Percentiles rank a stretch among this genome's conserved stretches.
Conservation (phyloP, 495 filamentous ascomycete genomes). For the Aspergillus cavernicola region DNA sequence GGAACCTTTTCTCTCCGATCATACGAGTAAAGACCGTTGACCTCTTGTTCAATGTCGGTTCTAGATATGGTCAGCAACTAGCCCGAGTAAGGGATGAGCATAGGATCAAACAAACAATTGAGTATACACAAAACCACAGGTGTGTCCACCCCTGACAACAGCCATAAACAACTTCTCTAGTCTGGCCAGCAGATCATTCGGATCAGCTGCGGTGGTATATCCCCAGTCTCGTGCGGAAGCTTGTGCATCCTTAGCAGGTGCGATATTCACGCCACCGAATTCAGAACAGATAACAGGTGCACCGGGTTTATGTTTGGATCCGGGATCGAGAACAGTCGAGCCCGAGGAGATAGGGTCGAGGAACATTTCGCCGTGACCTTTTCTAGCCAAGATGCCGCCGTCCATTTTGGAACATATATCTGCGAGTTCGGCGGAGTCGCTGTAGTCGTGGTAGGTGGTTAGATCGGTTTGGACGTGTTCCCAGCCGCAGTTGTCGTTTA, state of each 20-base stretch:
- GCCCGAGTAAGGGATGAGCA: too few relatives aligned
- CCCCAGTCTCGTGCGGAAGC: conserved; percentile 36
- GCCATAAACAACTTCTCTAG: conserved; percentile 36
- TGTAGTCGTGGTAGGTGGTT: conserved; percentile 60
- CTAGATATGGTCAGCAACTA: conserved; percentile 12
- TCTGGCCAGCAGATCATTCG: conserved; percentile 28
- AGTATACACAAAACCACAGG: conserved; percentile 38
- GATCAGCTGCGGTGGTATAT: conserved; percentile 36
- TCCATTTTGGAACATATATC: conserved; percentile 42
- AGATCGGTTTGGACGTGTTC: conserved; percentile 57
- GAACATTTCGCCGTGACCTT: conserved; percentile 47
- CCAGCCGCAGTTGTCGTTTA: conserved; percentile 66
- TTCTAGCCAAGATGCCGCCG: conserved; percentile 42
- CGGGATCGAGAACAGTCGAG: conserved; percentile 34
- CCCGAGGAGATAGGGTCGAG: conserved; percentile 32
- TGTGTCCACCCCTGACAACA: conserved; percentile 32
- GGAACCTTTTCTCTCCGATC: conserved; percentile 37
- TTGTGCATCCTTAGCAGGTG: conserved; percentile 30
- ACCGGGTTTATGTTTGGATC: conserved; percentile 39
- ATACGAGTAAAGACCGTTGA: conserved; percentile 37
- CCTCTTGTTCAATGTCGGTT: conserved; percentile 40
- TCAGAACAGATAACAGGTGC: conserved; percentile 57
- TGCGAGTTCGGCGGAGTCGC: conserved; percentile 45
- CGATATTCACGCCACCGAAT: conserved; percentile 59
- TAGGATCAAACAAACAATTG: conserved; percentile 32